Conservation (phyloP, 148 eudicot species). For the Bassia scoparia region DNA sequence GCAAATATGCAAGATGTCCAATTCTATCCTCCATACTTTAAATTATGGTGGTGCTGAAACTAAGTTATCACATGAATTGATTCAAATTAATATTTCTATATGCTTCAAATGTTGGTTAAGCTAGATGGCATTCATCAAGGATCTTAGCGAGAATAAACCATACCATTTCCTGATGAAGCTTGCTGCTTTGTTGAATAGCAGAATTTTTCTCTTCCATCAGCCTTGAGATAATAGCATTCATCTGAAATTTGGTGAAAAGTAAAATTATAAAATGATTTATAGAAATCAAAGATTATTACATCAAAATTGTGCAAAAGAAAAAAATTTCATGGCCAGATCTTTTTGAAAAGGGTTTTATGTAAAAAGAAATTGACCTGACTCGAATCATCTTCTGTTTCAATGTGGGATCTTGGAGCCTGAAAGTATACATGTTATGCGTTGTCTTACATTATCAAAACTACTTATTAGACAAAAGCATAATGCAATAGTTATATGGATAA, state of each 20-base stretch:
- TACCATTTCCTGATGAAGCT: conserved; percentile 84
- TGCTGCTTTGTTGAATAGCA: conserved; percentile 55
- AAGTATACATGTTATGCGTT: conserved; percentile 3
- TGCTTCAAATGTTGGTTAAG: background rate
- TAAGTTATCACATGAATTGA: too few relatives aligned
- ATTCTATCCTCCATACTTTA: too few relatives aligned
- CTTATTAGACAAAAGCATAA: background rate
- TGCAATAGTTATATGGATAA: conserved; percentile 6
- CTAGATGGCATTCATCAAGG: background rate
- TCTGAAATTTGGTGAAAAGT: conserved; percentile 40
- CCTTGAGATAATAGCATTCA: conserved; percentile 48
- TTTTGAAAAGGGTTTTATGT: too few relatives aligned
- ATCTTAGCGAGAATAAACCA: conserved; percentile 4
- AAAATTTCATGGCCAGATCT: too few relatives aligned
- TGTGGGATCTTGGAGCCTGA: conserved; percentile 31
- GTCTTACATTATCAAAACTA: background rate
- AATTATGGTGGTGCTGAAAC: too few relatives aligned
- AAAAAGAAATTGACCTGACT: conserved; percentile 12
- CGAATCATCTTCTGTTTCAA: conserved; percentile 25
- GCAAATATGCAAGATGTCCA: background rate
- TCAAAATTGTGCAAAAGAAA: background rate
- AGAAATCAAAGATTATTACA: background rate
- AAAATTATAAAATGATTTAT: background rate
- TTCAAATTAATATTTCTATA: too few relatives aligned
- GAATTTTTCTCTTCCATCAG: conserved; percentile 66